phyloP scores from a whole-genome alignment of 805 yeast genomes.

The Starmerella sirachaensis region DNA sequence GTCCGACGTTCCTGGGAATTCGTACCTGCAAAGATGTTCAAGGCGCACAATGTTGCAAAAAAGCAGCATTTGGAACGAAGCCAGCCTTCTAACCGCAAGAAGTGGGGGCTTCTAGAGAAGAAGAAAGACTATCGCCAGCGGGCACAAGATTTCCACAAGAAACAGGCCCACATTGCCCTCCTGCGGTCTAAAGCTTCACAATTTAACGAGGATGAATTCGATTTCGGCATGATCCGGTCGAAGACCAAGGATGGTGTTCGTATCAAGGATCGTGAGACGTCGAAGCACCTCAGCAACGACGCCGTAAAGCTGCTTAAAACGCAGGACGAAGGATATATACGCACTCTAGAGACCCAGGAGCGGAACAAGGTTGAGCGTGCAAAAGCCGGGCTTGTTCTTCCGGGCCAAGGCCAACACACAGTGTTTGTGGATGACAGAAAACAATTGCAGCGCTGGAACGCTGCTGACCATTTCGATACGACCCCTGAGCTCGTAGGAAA shows the following conservation, averaged over 20 bases:
- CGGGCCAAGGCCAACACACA: conserved; percentile 61
- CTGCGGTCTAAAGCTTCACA: conserved; percentile 59
- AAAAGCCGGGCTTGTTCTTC: conserved; percentile 27
- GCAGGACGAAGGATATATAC: conserved; percentile 79
- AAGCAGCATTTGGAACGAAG: conserved; percentile 93
- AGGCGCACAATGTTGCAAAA: conserved; percentile 73
- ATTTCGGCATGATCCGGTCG: conserved; percentile 76
- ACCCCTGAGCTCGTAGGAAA: conserved; percentile 48
- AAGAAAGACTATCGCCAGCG: conserved; percentile 69
- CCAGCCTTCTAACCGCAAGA: conserved; percentile 62
- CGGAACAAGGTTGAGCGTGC: conserved; percentile 49
- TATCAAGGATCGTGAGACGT: conserved; percentile 39
- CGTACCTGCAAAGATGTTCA: no score
- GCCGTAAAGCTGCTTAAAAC: conserved; percentile 77
- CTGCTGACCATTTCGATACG: conserved; percentile 60
- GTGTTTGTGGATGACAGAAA: conserved; percentile 63
- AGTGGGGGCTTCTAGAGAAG: conserved; percentile 81
- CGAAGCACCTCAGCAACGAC: conserved; percentile 44
- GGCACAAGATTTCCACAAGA: conserved; percentile 52
- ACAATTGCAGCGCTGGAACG: conserved; percentile 46
- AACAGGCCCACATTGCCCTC: conserved; percentile 50
- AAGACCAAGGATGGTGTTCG: conserved; percentile 63
- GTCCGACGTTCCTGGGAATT: no score
- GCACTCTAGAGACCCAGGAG: conserved; percentile 65
- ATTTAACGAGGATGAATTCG: conserved; percentile 89